phyloP scores from a whole-genome alignment of 1,139 yeast genomes.

The Yamadazyma atlantica region DNA sequence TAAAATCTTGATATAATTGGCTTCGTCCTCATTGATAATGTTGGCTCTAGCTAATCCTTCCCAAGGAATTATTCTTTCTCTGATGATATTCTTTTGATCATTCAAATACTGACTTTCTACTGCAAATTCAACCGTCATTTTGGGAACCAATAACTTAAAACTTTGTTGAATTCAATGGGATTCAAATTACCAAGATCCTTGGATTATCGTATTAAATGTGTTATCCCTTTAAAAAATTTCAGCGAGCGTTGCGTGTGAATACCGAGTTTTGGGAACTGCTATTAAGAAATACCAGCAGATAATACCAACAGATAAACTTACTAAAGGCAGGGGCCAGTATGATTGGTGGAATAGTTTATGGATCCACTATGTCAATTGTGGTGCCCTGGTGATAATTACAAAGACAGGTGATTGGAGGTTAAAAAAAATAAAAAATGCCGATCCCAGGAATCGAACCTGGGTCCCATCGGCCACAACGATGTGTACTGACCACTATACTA shows the following conservation, averaged over 20 bases:
- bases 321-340: too few relatives aligned
- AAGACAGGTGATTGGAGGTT: neutral
- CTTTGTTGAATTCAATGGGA: neutral
- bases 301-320: too few relatives aligned
- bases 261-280: too few relatives aligned
- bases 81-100: constrained; percentile 71
- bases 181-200: neutral
- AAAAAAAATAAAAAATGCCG: constrained; percentile 28
- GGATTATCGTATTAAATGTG: neutral
- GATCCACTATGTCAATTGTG: too few relatives aligned
- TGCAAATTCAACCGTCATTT: neutral
- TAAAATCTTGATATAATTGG: constrained; percentile 61
- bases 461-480: constrained; percentile 48
- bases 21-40: constrained; percentile 64
- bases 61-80: constrained; percentile 90
- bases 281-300: too few relatives aligned
- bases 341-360: too few relatives aligned
- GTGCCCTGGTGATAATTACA: too few relatives aligned
- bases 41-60: constrained; percentile 83
- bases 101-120: constrained; percentile 66
- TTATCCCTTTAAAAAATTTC: constrained; percentile 1
- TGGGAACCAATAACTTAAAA: too few relatives aligned
- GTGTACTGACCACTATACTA: constrained; percentile 48
- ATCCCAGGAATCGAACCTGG: constrained; percentile 49
- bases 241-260: neutral